Evolutionary conservation across 805 yeast genomes (phyloP).

Genomic region (Hanseniaspora pseudoguilliermondii): DNA sequence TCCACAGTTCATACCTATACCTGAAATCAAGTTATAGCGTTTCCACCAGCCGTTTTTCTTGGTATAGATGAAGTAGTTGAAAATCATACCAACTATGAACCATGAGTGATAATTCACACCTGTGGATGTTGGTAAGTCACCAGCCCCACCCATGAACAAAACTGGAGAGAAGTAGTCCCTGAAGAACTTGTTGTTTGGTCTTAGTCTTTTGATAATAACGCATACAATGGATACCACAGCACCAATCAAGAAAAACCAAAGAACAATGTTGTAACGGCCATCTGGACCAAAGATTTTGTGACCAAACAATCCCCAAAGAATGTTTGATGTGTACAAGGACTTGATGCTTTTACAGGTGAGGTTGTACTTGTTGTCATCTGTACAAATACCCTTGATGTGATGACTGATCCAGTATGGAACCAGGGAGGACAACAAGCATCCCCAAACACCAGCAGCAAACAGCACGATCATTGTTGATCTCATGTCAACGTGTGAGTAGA

Average conservation of each 20-base stretch:
- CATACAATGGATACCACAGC: conserved; percentile 33
- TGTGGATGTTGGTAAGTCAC: conserved; percentile 56
- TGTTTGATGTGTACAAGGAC: conserved; percentile 42
- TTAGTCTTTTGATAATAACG: conserved; percentile 28
- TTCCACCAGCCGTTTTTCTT: conserved; percentile 61
- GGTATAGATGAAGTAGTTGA: conserved; percentile 45
- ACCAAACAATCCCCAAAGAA: conserved; percentile 54
- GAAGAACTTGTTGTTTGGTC: conserved; percentile 30
- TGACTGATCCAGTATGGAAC: conserved; percentile 33
- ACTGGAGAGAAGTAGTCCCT: conserved; percentile 45
- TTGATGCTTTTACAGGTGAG: conserved; percentile 39
- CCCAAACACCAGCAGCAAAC: conserved; percentile 34
- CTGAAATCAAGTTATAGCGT: conserved; percentile 54
- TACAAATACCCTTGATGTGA: conserved; percentile 33
- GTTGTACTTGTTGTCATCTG: conserved; percentile 30
- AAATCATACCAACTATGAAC: conserved; percentile 41
- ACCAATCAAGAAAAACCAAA: conserved; percentile 52
- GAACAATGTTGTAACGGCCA: conserved; percentile 39
- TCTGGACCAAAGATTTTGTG: conserved; percentile 42
- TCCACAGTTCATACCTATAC: conserved; percentile 57
- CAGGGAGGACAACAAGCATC: conserved; percentile 32
- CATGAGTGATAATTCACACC: conserved; percentile 49
- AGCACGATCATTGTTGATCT: conserved; percentile 44
- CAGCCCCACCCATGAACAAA: conserved; percentile 41
- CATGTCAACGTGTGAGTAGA: conserved; percentile 54